Conservation (phyloP, 495 filamentous ascomycete genomes). For the Apodospora peruviana region DNA sequence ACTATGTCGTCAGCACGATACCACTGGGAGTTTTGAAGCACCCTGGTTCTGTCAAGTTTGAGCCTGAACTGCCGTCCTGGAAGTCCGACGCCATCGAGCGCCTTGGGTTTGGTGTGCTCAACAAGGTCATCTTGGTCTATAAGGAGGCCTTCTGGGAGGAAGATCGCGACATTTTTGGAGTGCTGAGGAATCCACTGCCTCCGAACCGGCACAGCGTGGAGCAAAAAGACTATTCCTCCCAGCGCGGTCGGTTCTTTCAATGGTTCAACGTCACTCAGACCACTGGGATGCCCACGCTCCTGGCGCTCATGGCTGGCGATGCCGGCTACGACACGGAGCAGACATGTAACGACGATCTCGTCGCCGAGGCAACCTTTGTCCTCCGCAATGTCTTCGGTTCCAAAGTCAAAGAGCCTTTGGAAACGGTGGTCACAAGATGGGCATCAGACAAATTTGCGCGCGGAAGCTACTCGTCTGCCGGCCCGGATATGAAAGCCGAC, state of each 20-base stretch:
- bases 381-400: slow-evolving; percentile 57
- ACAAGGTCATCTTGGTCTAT: slow-evolving; percentile 93
- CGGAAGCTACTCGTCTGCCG: slow-evolving; percentile 92
- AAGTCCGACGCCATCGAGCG: slow-evolving; percentile 76
- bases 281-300: slow-evolving; percentile 76
- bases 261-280: slow-evolving; percentile 95
- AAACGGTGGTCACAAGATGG: slow-evolving; percentile 95
- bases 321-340: slow-evolving; percentile 83
- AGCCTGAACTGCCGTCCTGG: slow-evolving; percentile 79
- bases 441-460: slow-evolving; percentile 79
- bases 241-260: slow-evolving; percentile 81
- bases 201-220: slow-evolving; percentile 45
- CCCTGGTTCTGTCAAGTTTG: slow-evolving; percentile 63
- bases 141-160: slow-evolving; percentile 87
- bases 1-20: slow-evolving; percentile 81
- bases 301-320: slow-evolving; percentile 94
- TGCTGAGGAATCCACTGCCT: slow-evolving; percentile 65
- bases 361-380: slow-evolving; percentile 72
- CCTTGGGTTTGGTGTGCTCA: slow-evolving; percentile 90
- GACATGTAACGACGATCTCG: slow-evolving; percentile 63
- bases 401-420: slow-evolving; percentile 62
- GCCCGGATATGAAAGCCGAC: slow-evolving; percentile 67
- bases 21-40: slow-evolving; percentile 88
- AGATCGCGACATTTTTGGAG: slow-evolving; percentile 88
- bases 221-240: slow-evolving; percentile 47